Base-by-base conservation (phyloP, 176 grass and related monocot species). In the Oryza glaberrima region DNA sequence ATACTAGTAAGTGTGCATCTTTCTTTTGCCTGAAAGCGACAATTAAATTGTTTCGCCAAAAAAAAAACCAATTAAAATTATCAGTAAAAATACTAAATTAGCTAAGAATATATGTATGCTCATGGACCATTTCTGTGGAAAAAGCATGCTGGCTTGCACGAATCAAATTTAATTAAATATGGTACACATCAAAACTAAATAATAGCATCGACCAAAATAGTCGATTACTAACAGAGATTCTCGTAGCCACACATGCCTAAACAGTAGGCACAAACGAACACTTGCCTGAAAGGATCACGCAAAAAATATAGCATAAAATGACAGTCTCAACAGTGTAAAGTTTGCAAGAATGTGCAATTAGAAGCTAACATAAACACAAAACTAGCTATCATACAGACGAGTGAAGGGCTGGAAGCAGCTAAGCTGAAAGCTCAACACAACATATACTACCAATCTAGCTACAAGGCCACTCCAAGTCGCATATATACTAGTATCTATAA, bases 301-400 rank as follows among this genome's bases (percentile, higher is more conserved):
- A 23, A n/a, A 63, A 63, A 63, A 13, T 20, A 19, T 56, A 45
- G 34, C 77, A 86, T 86, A 78, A 81, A 86, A 81, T 81, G 54
- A 66, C 61, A 67, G 46, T 12, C 17, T 14, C 25, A 30, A 38
- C 70, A 17, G 7, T 7, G 5, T 86, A 67, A 86, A 74, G 81
- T 28, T 28, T 51, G 56, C 56, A 48, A 65, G 20, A 20, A 48
- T 63, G 0, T 58, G 54, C 10, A 44, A 11, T 44, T 44, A 44
- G 43, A 10, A 44, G 43, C 13, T 13, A 61, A 51, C 26, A 14
- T 44, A 76, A 87, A 36, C 48, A 70, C 64, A 70, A 40, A 44
- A 54, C 1, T 41, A 23, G 34, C 34, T 36, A 6, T 23, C 0
- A 20, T 1, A 36, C 1, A 20, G 0, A 36, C 56, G 25, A 81